Evolutionary conservation across 345 rosid species (phyloP).

Genomic region (Psidium friedrichsthalianum): DNA sequence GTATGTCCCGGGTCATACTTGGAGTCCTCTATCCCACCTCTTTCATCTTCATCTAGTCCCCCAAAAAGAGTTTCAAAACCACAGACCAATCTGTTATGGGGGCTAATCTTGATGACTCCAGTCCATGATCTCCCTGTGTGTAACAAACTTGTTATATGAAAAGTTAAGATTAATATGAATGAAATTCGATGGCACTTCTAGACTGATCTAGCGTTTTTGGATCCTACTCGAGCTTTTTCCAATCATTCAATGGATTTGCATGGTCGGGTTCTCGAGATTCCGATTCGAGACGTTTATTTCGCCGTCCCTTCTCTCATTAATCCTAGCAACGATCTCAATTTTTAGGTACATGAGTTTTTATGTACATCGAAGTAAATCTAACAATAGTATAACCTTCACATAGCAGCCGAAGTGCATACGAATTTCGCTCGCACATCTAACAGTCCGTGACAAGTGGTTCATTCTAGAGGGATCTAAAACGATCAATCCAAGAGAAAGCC

Average conservation of each 20-base stretch:
- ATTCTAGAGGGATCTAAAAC: not conserved
- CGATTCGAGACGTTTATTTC: rapidly evolving
- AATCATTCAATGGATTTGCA: not conserved
- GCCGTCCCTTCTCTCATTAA: not conserved
- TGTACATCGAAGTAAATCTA: not conserved
- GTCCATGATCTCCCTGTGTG: not conserved
- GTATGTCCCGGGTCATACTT: not conserved
- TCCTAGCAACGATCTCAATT: rapidly evolving
- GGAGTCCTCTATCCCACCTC: not conserved
- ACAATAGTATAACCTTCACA: not conserved
- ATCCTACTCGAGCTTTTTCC: not conserved
- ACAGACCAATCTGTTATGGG: not conserved
- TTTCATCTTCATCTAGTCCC: not conserved
- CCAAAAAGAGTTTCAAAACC: not conserved
- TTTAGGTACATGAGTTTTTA: not conserved
- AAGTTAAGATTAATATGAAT: not conserved
- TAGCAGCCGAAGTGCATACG: not conserved
- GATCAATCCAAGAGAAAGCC: not conserved
- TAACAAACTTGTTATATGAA: not conserved
- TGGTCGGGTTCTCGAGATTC: rapidly evolving
- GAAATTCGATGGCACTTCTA: not conserved
- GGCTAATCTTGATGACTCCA: not conserved
- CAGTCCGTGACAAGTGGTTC: not conserved
- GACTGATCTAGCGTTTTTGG: rapidly evolving
- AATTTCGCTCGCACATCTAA: not conserved